Evolutionary conservation across 441 rosid genomes (phyloP).

Genomic region (Pelargonium myrrhifolium): DNA sequence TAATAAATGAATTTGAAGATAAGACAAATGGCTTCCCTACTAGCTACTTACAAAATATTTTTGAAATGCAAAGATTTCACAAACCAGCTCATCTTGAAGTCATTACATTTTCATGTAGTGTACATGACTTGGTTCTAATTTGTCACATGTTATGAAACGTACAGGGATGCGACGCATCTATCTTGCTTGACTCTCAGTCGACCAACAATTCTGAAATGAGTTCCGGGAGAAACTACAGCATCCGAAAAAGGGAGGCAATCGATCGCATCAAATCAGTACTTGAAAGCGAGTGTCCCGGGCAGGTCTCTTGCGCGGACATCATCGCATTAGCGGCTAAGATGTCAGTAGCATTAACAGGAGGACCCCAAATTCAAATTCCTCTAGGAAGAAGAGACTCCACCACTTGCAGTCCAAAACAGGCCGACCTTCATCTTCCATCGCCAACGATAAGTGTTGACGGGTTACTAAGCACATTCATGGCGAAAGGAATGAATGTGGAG

Average conservation of each 20-base stretch:
- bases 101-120: neutral
- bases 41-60: neutral
- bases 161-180: slow-evolving; percentile 35
- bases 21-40: neutral
- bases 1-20: too few relatives aligned
- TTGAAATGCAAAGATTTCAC: neutral
- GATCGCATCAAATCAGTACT: slow-evolving; percentile 16
- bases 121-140: too few relatives aligned
- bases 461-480: slow-evolving; percentile 24
- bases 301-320: slow-evolving; percentile 33
- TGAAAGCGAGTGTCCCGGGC: slow-evolving; percentile 23
- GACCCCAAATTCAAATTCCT: slow-evolving; percentile 30
- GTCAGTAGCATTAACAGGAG: slow-evolving; percentile 28
- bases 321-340: slow-evolving; percentile 30
- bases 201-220: slow-evolving; percentile 16
- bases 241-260: slow-evolving; percentile 25
- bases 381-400: slow-evolving; percentile 33
- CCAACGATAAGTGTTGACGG: slow-evolving; percentile 22
- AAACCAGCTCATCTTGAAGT: neutral
- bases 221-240: slow-evolving; percentile 22
- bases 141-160: too few relatives aligned
- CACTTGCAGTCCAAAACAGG: slow-evolving; percentile 18
- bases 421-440: slow-evolving; percentile 23
- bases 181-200: slow-evolving; percentile 21
- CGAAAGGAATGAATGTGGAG: slow-evolving; percentile 23